Base-by-base conservation (phyloP, 169 alveolate genomes). In the Hepatocystis sp. region DNA sequence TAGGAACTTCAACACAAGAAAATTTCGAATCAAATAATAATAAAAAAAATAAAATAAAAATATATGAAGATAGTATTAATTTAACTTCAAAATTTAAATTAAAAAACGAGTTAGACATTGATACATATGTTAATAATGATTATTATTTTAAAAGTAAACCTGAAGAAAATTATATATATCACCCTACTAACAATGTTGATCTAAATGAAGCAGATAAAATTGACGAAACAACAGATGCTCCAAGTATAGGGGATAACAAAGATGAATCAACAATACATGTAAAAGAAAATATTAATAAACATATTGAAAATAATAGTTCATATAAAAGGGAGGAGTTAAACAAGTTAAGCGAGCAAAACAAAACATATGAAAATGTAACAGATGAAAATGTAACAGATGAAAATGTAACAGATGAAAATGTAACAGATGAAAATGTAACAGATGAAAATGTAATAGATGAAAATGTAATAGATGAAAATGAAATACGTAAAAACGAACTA, bases 81-180 rank as follows among this genome's bases (percentile, higher is more conserved):
- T 27, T 28, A 52, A 56, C 58, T 56, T 49, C 67, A 0, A 63
- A 63, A 34, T 1, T 21, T 7, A 32, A 42, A n/a, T 47, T 25
- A 30, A 46, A 71, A 36, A 17, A 32, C 19, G 86, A 71, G 19
- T 23, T 30, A 23, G 86, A 71, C 17, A 47, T 44, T 8, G 25
- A 1, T n/a, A 71, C n/a, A n/a, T n/a, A n/a, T n/a, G n/a, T n/a
- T n/a, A n/a, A 71, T 11, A 58, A 49, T 27, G 86, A 71, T 17
- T 30, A 51, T 23, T 71, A 71, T 51, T 71, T 71, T 71, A 39
- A 23, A 34, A 32, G 36, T 11, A n/a, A n/a, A n/a, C n/a, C n/a
- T n/a, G n/a, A n/a, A n/a, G n/a, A n/a, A n/a, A n/a, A n/a, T n/a
- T n/a, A n/a, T n/a, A n/a, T n/a, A n/a, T n/a, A n/a, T n/a, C n/a